Percentiles rank a stretch among this genome's conserved stretches.
Evolutionary conservation across 2,329 filamentous ascomycete species (phyloP).

Genomic region (Amylocarpus encephaloides): DNA sequence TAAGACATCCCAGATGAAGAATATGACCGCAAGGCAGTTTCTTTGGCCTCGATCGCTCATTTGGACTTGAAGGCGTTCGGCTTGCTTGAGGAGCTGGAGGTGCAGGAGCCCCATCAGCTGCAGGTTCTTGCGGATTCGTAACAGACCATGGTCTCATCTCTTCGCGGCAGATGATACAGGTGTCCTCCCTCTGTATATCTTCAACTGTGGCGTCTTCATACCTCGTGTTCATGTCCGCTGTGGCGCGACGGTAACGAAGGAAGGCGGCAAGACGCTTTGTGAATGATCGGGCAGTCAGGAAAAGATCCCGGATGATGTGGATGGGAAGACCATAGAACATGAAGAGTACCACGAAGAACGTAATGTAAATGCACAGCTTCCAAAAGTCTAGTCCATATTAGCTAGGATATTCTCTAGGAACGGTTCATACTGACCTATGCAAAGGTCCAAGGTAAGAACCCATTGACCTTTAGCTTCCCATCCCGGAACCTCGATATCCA

Average conservation of each 20-base stretch:
- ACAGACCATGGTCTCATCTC: constrained; percentile 77
- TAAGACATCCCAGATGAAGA: constrained; percentile 85
- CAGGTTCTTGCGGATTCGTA: constrained; percentile 41
- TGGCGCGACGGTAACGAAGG: constrained; percentile 82
- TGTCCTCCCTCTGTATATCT: constrained; percentile 79
- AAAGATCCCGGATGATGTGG: constrained; percentile 92
- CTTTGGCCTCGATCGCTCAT: constrained; percentile 83
- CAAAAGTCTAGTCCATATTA: constrained; percentile 61
- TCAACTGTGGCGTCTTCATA: constrained; percentile 88
- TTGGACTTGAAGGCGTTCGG: constrained; percentile 41
- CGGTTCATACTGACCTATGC: constrained; percentile 54
- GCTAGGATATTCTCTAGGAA: neutral
- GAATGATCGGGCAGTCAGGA: constrained; percentile 89
- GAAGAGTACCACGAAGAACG: constrained; percentile 90
- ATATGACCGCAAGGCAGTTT: constrained; percentile 96
- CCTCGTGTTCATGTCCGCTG: constrained; percentile 83
- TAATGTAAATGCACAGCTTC: constrained; percentile 81
- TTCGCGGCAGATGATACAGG: constrained; percentile 96
- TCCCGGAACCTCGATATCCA: constrained; percentile 89
- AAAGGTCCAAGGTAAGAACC: constrained; percentile 79
- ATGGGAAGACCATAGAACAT: constrained; percentile 93
- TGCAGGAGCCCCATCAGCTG: constrained; percentile 25
- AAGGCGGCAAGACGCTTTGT: constrained; percentile 84
- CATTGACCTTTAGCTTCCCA: constrained; percentile 96
- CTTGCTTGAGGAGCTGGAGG: constrained; percentile 28